Conservation (phyloP, 805 yeast species). For the Lachancea quebecensis region DNA sequence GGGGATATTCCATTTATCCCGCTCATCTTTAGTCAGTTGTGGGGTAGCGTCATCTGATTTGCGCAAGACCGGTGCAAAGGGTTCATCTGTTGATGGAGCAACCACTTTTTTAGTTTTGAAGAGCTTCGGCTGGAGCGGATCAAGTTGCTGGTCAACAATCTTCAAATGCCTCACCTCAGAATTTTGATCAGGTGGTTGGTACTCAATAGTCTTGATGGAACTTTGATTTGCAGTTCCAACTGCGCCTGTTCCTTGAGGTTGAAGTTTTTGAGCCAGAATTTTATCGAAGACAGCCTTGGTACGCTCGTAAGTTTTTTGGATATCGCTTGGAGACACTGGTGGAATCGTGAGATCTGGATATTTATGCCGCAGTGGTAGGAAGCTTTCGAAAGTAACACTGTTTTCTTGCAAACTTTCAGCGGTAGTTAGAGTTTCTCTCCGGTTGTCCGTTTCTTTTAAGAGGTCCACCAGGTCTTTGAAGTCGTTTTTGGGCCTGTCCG, state of each 20-base stretch:
- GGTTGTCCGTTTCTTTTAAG: background rate
- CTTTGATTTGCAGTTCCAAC: slow-evolving; percentile 10
- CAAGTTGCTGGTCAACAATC: slow-evolving; percentile 47
- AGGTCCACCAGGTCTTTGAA: background rate
- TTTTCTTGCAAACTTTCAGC: background rate
- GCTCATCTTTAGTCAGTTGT: slow-evolving; percentile 61
- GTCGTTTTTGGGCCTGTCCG: background rate
- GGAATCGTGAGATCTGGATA: slow-evolving; percentile 36
- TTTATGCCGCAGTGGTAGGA: slow-evolving; percentile 53
- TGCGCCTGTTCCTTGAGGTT: slow-evolving; percentile 20
- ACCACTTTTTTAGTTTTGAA: slow-evolving; percentile 62
- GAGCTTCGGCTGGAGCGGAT: slow-evolving; percentile 82
- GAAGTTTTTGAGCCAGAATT: slow-evolving; percentile 40
- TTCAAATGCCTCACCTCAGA: slow-evolving; percentile 45
- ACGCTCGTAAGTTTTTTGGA: slow-evolving; percentile 41
- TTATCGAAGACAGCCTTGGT: slow-evolving; percentile 53
- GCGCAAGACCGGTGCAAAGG: slow-evolving; percentile 70
- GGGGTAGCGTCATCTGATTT: slow-evolving; percentile 39
- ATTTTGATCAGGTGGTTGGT: slow-evolving; percentile 41
- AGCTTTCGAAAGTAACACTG: slow-evolving; percentile 42
- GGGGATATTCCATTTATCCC: slow-evolving; percentile 79
- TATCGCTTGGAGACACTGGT: slow-evolving; percentile 36
- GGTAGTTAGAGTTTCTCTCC: too few species aligned
- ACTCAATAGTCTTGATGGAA: slow-evolving; percentile 22
- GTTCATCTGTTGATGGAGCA: slow-evolving; percentile 45